Conservation (phyloP, 2,329 filamentous ascomycete genomes). For the Mollisia scopiformis region DNA sequence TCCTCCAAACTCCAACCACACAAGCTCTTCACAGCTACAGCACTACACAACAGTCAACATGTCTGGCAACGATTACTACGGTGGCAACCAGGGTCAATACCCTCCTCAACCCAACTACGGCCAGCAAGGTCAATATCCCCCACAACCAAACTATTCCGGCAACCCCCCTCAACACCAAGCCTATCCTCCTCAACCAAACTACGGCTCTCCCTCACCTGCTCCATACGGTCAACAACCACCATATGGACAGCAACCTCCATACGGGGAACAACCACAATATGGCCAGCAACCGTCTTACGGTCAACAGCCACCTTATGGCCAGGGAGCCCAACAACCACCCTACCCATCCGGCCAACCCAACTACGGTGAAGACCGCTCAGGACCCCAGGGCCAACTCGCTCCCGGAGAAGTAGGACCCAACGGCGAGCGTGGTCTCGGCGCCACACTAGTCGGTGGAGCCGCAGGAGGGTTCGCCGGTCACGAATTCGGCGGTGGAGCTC, state of each 20-base stretch:
- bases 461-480: constrained; percentile 57
- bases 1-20: too few species aligned
- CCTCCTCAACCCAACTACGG: constrained; percentile 24
- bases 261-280: constrained; percentile 27
- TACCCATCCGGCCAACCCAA: constrained; percentile 13
- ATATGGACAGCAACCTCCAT: constrained; percentile 28
- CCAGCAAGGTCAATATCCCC: constrained; percentile 24
- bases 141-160: constrained; percentile 20
- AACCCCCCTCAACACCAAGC: constrained; percentile 5
- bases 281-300: constrained; percentile 21
- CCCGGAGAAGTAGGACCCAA: constrained; percentile 32
- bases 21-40: too few species aligned
- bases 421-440: constrained; percentile 58
- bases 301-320: constrained; percentile 14
- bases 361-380: constrained; percentile 19
- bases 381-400: too few species aligned
- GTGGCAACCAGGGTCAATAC: constrained; percentile 24
- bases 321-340: constrained; percentile 5
- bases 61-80: constrained; percentile 35
- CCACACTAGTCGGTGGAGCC: constrained; percentile 54
- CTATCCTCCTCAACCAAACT: background rate
- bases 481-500: constrained; percentile 55
- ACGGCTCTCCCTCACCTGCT: constrained; percentile 13
- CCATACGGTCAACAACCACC: constrained; percentile 18
- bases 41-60: constrained; percentile 22